phyloP scores from a whole-genome alignment of 2,329 filamentous ascomycete species.

The Aspergillus sp. region DNA sequence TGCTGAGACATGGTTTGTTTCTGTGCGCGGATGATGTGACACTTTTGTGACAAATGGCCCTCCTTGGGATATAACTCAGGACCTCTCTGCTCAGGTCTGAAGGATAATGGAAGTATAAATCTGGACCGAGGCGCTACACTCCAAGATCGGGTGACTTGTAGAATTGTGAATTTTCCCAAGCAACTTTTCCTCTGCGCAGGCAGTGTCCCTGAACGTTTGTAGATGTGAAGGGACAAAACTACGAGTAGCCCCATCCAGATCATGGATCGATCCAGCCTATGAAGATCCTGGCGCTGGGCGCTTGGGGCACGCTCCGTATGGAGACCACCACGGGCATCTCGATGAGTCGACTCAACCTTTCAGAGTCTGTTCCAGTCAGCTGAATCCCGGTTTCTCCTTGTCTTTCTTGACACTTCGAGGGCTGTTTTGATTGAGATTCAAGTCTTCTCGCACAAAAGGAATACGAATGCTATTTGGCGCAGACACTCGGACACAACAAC shows the following conservation, averaged over 20 bases:
- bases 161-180: not conserved
- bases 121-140: not conserved
- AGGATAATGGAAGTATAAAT: not conserved
- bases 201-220: not conserved
- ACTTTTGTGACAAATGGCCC: slow-evolving; percentile 24
- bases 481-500: too few species aligned
- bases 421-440: not conserved
- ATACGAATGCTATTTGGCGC: too few species aligned
- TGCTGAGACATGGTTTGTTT: slow-evolving; percentile 43
- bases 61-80: not conserved
- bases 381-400: not conserved
- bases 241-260: slow-evolving; percentile 16
- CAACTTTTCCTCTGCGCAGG: not conserved
- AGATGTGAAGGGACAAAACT: not conserved
- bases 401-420: slow-evolving; percentile 13
- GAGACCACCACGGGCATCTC: not conserved
- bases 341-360: not conserved
- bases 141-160: not conserved
- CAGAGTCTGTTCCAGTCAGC: not conserved
- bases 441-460: not conserved
- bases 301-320: slow-evolving; percentile 13
- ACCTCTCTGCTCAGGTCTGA: not conserved
- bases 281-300: slow-evolving; percentile 20
- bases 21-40: slow-evolving; percentile 29
- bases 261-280: slow-evolving; percentile 17